Percentiles rank a stretch among this genome's conserved stretches.
These are phyloP conservation scores for Annona cherimola DNA, from an alignment of 164 flowering plant species.

Conservation along the genomic window DNA sequence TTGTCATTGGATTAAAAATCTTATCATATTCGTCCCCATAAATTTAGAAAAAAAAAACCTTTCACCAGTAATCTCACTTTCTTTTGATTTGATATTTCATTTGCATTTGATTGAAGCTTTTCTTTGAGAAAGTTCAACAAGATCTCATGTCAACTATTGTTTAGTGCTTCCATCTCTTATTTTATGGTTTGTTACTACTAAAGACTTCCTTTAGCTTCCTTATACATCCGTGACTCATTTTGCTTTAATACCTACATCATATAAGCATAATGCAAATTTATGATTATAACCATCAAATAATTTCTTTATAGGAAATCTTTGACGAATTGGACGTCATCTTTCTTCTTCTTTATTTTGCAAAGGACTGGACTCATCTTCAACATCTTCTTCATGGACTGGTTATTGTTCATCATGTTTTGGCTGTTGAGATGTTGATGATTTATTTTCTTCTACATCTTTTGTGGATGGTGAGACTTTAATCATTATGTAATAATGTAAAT, in stretches of 20 bases:
- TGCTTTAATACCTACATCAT: neutral
- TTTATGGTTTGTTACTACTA: neutral
- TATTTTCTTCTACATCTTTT: neutral
- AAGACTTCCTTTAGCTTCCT: neutral
- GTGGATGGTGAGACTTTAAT: neutral
- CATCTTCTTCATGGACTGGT: too few species aligned
- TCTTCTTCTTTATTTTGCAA: too few species aligned
- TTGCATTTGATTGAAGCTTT: neutral
- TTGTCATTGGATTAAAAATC: neutral
- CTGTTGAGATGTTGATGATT: neutral
- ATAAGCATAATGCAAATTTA: neutral
- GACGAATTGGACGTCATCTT: neutral
- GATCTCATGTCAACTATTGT: neutral
- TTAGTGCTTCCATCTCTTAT: neutral
- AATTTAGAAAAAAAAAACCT: too few species aligned
- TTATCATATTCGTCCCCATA: neutral
- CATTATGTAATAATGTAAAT: neutral
- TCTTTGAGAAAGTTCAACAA: neutral
- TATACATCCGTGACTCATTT: neutral
- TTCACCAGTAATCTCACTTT: neutral
- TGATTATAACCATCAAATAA: too few species aligned
- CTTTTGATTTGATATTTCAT: too few species aligned
- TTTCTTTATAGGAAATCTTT: too few species aligned
- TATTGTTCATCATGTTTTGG: too few species aligned
- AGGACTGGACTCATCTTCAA: neutral